Evolutionary conservation across 2,329 filamentous ascomycete genomes (phyloP), one percentile per base, ranked within the genome.

Genomic region (Alternaria dauci): DNA sequence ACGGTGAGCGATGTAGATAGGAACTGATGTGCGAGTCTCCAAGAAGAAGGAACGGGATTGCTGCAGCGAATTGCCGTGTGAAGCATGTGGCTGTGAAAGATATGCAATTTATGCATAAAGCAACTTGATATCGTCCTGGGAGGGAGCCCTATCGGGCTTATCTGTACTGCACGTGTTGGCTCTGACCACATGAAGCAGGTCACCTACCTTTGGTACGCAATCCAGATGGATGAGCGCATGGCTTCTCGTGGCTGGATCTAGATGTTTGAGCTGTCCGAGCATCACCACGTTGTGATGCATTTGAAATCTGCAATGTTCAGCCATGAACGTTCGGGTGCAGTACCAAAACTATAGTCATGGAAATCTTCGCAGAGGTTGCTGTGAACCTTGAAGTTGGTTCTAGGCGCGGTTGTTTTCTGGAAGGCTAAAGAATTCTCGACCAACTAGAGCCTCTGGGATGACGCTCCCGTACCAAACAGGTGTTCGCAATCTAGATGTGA

Each of bases 391-490:
- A 23, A 23, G 4, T 23, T 38, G 8, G 46, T 36, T 50, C 32
- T 50, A 38, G 46, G 18, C 46, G 46, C n/a, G 20, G 14, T n/a
- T 16, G 20, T 50, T 18, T 14, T 38, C 20, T 50, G 46, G 46
- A 23, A 36, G 34, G 46, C 46, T 50, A 50, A 38, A 11, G 20
- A 38, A 25, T n/a, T 50, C 46, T 34, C 32, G 46, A 50, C 36
- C 46, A 50, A 32, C 46, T 38, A 50, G 32, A 50, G 23, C 20
- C 46, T 26, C 38, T 14, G 30, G 32, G 46, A 50, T 50, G 46
- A 50, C 20, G 46, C 46, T n/a, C 14, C 34, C 46, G 46, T 38
- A 50, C 46, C 46, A 50, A 50, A 50, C 46, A 30, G 32, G 32
- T 38, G 46, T 50, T 50, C 46, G 18, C 3, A 38, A 1, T n/a